Conservation (phyloP, 2,329 filamentous ascomycete genomes). For the Colletotrichum falcatum region DNA sequence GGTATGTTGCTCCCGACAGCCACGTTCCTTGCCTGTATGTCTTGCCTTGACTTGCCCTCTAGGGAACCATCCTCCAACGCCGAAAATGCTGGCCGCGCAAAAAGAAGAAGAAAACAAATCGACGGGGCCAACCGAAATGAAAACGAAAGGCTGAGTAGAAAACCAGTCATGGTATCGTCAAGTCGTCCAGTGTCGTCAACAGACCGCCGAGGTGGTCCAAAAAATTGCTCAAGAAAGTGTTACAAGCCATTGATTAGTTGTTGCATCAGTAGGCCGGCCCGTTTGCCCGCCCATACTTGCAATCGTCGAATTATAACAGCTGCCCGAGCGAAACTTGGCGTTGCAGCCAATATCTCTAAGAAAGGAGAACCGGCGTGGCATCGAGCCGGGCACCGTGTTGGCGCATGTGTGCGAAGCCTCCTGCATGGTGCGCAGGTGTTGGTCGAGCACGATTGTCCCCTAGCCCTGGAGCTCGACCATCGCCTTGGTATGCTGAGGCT, state of each 20-base stretch:
- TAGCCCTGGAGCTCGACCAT: constrained; percentile 40
- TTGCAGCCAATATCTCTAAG: constrained; percentile 17
- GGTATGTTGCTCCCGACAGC: constrained; percentile 30
- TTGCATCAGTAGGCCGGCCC: constrained; percentile 11
- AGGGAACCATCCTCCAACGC: constrained; percentile 39
- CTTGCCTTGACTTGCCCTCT: constrained; percentile 30
- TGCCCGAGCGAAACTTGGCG: background rate
- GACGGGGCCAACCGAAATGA: constrained; percentile 30
- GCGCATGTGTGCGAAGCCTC: constrained; percentile 4
- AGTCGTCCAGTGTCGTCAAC: constrained; percentile 40
- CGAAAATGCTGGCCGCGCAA: constrained; percentile 36
- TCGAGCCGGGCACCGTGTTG: constrained; percentile 22
- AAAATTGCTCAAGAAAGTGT: constrained; percentile 31
- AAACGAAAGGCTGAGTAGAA: constrained; percentile 30
- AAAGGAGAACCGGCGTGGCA: constrained; percentile 23
- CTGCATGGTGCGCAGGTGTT: constrained; percentile 20
- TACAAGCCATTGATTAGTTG: constrained; percentile 23
- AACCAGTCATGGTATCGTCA: constrained; percentile 42
- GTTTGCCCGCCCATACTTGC: constrained; percentile 3
- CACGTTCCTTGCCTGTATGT: constrained; percentile 18
- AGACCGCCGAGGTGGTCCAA: constrained; percentile 29
- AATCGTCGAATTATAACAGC: constrained; percentile 21
- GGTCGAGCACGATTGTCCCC: constrained; percentile 36
- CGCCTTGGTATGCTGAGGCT: constrained; percentile 29
- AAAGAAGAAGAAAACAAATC: constrained; percentile 24